Conservation (phyloP, 2,329 filamentous ascomycete genomes). For the Cryphonectria radicalis region DNA sequence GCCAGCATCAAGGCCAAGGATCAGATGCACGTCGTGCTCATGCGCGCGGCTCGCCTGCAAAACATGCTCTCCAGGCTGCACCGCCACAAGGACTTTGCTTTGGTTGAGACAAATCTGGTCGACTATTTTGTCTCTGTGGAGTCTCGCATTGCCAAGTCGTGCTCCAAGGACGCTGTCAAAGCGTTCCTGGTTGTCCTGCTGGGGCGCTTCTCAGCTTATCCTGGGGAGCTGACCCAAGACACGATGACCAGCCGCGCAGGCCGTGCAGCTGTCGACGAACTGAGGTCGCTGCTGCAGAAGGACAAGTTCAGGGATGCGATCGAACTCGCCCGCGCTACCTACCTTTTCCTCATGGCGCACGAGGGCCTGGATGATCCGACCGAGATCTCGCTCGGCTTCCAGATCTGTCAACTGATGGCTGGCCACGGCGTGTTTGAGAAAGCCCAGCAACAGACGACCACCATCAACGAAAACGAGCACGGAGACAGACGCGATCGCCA, state of each 20-base stretch:
- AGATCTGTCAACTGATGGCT: constrained; percentile 9
- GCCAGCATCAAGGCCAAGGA: constrained; percentile 1
- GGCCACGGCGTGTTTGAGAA: background rate
- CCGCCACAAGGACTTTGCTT: constrained; percentile 7
- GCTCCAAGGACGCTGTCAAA: constrained; percentile 1
- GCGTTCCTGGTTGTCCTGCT: constrained; percentile 8
- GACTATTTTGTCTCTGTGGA: constrained; percentile 7
- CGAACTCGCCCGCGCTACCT: constrained; percentile 6
- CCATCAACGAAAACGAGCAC: background rate
- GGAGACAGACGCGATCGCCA: background rate
- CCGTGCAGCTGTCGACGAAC: constrained; percentile 8
- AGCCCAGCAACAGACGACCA: no score
- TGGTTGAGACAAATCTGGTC: background rate
- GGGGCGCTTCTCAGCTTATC: constrained; percentile 7
- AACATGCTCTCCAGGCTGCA: constrained; percentile 5
- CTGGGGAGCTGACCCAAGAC: background rate
- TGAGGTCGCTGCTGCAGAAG: constrained; percentile 3
- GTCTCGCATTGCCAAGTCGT: constrained; percentile 39
- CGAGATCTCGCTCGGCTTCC: constrained; percentile 14
- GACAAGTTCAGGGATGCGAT: constrained; percentile 10
- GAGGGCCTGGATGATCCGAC: constrained; percentile 9
- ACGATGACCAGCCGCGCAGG: constrained; percentile 10
- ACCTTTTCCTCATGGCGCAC: constrained; percentile 12
- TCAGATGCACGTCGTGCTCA: constrained; percentile 4
- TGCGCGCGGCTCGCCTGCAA: constrained; percentile 5